Conservation (phyloP, 1,139 yeast genomes). For the Suhomyces choctaworum region DNA sequence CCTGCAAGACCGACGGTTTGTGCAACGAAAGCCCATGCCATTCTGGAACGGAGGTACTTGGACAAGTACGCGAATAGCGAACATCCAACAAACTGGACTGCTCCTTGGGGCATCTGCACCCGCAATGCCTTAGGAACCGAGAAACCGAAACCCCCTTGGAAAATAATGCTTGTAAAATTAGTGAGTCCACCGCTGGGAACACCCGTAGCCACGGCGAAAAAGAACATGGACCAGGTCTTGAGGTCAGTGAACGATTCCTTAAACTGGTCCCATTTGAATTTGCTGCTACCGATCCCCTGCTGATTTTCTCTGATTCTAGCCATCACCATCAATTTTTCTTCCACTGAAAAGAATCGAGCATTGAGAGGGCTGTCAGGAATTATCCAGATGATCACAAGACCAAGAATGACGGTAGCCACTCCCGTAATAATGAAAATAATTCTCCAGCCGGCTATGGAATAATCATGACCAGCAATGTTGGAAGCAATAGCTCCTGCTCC, state of each 20-base stretch:
- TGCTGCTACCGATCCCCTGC: constrained; percentile 58
- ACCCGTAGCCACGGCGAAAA: constrained; percentile 40
- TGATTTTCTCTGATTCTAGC: constrained; percentile 39
- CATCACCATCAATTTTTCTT: constrained; percentile 44
- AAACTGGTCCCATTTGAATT: constrained; percentile 55
- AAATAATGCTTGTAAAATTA: constrained; percentile 49
- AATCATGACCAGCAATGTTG: constrained; percentile 38
- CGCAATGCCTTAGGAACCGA: constrained; percentile 35
- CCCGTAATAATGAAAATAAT: constrained; percentile 50
- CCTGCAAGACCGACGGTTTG: constrained; percentile 38
- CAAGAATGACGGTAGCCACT: constrained; percentile 45
- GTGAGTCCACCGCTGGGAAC: constrained; percentile 57
- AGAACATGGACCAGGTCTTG: constrained; percentile 44
- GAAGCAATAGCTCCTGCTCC: constrained; percentile 55
- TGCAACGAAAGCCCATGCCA: constrained; percentile 45
- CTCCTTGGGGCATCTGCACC: constrained; percentile 39
- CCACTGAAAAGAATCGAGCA: constrained; percentile 44
- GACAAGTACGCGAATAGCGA: constrained; percentile 22
- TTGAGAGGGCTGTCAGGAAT: constrained; percentile 56
- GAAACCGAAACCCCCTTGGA: constrained; percentile 47
- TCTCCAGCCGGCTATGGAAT: constrained; percentile 46
- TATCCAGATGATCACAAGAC: constrained; percentile 41
- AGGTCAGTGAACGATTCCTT: constrained; percentile 51
- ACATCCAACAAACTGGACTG: constrained; percentile 45
- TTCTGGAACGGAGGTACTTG: constrained; percentile 21